A percentile compares a stretch with the other conserved stretches of the same genome.
phyloP scores from a whole-genome alignment of 1,284 basidiomycete species.

The Ustilago cynodontis region DNA sequence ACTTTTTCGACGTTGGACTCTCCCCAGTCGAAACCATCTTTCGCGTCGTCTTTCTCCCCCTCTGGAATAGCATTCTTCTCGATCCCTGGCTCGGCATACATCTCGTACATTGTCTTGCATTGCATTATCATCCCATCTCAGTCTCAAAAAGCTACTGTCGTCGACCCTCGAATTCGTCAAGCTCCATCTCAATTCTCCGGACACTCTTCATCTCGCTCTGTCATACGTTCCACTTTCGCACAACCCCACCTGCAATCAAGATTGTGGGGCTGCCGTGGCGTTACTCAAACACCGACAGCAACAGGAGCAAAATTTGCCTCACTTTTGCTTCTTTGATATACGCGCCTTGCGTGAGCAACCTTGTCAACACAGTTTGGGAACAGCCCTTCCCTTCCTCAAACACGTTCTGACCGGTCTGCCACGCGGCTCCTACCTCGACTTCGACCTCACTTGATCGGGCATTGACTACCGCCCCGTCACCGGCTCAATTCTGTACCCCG shows the following conservation, averaged over 20 bases:
- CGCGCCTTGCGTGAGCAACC: neutral
- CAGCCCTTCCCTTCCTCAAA: neutral
- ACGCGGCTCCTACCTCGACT: neutral
- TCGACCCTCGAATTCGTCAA: neutral
- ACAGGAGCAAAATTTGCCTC: neutral
- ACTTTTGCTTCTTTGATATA: constrained; percentile 1
- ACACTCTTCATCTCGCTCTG: neutral
- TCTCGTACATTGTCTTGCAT: neutral
- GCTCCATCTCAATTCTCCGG: neutral
- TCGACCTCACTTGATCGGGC: neutral
- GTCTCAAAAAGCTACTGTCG: neutral
- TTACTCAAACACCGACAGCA: neutral
- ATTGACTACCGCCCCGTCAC: neutral
- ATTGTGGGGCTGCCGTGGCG: neutral
- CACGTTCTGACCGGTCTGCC: neutral
- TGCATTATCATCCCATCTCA: neutral
- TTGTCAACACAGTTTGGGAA: neutral
- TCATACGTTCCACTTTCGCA: neutral
- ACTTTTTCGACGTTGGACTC: neutral
- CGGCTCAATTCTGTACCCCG: neutral
- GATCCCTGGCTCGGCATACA: neutral
- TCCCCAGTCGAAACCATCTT: neutral
- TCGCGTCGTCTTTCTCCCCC: neutral
- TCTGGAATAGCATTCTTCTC: constrained; percentile 1
- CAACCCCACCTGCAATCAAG: neutral